Evolutionary conservation across 2,329 filamentous ascomycete species (phyloP), one percentile per base, ranked within the genome.

Genomic region (Xylariaceae sp.): DNA sequence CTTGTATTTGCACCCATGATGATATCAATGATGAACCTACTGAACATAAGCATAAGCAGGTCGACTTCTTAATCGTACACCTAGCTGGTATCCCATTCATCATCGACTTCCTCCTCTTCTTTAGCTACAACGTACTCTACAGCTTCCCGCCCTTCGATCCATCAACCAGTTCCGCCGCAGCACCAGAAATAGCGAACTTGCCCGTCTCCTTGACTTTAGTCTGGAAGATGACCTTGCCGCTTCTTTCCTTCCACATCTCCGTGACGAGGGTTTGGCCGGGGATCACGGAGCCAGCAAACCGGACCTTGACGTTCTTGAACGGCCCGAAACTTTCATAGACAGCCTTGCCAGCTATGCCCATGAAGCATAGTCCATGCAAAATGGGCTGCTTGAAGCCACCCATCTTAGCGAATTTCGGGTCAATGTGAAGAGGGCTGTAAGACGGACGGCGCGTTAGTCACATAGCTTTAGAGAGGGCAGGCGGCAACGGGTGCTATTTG

Each of bases 381-480:
- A 99, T 99, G 11, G 95, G 95, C 24, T 81, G 86, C 78, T 95
- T 90, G 86, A 99, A 99, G 58, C 95, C 95, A 58, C 94, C 95
- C 67, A 96, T 88, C 80, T 95, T 95, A 78, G 91, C 91, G 76
- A 99, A 98, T 46, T 87, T 84, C 1, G 95, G 95, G 75, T 99
- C 95, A 61, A 99, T 89, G 79, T 99, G 95, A 1, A 99, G 87
- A 12, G 95, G 95, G 81, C 80, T 83, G 11, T 2, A 39, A 21
- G 23, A 54, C 12, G 29, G 31, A 19, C 19, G 14, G 44, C 4
- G 50, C 11, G 50, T 62, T 43, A 57, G 56, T 17, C 5, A 31
- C 11, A 19, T 34, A 24, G 34, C 8, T 46, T 14, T 48, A 54
- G n/a, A 40, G 16, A 9, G 17, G 31, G 26, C 6, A 16, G 9